Conservation (phyloP, 177 flowering plant genomes). For the Tripterygium wilfordii region DNA sequence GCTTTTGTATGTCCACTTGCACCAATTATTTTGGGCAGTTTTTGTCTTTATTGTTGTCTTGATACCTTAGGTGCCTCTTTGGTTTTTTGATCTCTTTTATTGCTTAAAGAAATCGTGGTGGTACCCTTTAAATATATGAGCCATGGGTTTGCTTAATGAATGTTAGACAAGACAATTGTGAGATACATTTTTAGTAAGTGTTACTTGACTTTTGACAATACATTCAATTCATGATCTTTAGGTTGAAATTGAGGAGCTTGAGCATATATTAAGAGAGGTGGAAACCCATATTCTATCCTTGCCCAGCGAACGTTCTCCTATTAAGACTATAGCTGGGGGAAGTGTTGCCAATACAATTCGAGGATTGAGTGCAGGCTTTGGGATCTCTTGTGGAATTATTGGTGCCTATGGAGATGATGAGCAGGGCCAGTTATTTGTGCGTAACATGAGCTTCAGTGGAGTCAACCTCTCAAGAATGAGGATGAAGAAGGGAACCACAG, state of each 20-base stretch:
- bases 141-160: too few species aligned
- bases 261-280: slow-evolving; percentile 58
- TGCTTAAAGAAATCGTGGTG: too few species aligned
- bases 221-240: too few species aligned
- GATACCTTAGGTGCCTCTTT: too few species aligned
- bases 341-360: slow-evolving; percentile 93
- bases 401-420: slow-evolving; percentile 94
- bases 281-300: slow-evolving; percentile 45
- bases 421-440: slow-evolving; percentile 63
- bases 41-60: too few species aligned
- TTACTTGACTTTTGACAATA: too few species aligned
- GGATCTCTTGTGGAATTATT: slow-evolving; percentile 66
- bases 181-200: too few species aligned
- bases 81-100: too few species aligned
- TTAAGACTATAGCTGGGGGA: slow-evolving; percentile 86
- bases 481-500: slow-evolving; percentile 70
- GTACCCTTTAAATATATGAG: too few species aligned
- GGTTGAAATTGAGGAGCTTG: slow-evolving; percentile 73
- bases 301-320: slow-evolving; percentile 35
- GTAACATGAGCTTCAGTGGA: slow-evolving; percentile 61
- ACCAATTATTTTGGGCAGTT: too few species aligned
- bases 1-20: too few species aligned
- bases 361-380: slow-evolving; percentile 79
- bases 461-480: slow-evolving; percentile 71
- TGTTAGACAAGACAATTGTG: too few species aligned